Evolutionary conservation across 2,329 filamentous ascomycete species (phyloP).

Genomic region (Rutstroemia sp.): DNA sequence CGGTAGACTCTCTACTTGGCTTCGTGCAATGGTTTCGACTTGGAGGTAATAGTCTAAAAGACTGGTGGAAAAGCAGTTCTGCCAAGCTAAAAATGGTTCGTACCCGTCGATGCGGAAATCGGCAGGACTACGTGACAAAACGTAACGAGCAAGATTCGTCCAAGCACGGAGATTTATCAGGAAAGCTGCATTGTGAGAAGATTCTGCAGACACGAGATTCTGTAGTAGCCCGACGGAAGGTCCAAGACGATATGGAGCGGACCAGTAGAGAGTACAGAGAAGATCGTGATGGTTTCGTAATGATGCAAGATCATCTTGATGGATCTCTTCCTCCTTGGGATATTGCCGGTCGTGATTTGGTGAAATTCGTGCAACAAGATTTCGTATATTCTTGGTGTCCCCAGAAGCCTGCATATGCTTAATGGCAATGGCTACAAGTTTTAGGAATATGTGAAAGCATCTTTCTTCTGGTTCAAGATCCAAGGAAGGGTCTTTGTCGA

Average conservation of each 20-base stretch:
- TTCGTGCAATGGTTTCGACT: conserved; percentile 15
- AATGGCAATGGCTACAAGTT: conserved; percentile 52
- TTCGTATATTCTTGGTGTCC: conserved; percentile 49
- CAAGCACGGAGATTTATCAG: conserved; percentile 57
- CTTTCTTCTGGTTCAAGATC: conserved; percentile 46
- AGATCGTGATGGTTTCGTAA: conserved; percentile 64
- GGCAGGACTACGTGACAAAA: conserved; percentile 40
- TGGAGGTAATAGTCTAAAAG: conserved; percentile 47
- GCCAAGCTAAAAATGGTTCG: conserved; percentile 47
- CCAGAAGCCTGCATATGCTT: conserved; percentile 40
- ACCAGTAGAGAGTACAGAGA: conserved; percentile 59
- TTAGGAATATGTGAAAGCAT: conserved; percentile 62
- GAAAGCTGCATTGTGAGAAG: conserved; percentile 59
- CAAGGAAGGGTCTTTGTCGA: conserved; percentile 38
- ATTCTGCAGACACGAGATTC: conserved; percentile 49
- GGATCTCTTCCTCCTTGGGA: conserved; percentile 53
- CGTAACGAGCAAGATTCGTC: conserved; percentile 53
- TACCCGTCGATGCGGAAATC: conserved; percentile 32
- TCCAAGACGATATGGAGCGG: conserved; percentile 46
- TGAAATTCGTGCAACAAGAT: conserved; percentile 52
- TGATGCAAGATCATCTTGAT: conserved; percentile 54
- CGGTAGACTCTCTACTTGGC: conserved; percentile 6
- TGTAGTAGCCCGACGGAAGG: conserved; percentile 48
- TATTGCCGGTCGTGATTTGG: conserved; percentile 61
- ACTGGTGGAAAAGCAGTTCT: conserved; percentile 49